phyloP scores from a whole-genome alignment of 1,284 basidiomycete genomes.

The Trichosporon inkin region DNA sequence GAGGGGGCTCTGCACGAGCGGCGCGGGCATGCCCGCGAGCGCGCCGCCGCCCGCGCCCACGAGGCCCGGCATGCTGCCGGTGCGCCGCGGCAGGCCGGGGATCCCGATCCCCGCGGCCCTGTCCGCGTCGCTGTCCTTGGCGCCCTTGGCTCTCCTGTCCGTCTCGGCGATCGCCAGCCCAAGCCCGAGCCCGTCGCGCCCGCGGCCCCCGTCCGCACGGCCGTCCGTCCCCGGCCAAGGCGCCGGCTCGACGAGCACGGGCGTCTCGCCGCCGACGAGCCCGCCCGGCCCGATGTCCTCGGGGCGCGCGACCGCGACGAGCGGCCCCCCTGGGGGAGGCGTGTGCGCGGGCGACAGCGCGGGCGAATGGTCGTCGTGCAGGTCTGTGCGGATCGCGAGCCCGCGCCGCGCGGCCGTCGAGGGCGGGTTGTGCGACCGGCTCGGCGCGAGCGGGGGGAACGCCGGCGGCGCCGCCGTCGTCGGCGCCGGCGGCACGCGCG shows the following conservation, averaged over 20 bases:
- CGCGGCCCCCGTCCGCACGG: too few relatives aligned
- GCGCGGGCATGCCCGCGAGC: background rate
- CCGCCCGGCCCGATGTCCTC: background rate
- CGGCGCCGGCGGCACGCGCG: too few relatives aligned
- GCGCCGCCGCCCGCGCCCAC: background rate
- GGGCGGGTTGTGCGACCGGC: background rate
- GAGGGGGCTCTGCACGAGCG: background rate
- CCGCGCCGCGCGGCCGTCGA: too few relatives aligned
- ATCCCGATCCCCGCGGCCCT: too few relatives aligned
- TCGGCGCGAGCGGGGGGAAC: background rate
- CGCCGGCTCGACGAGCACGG: background rate
- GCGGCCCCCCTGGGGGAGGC: background rate
- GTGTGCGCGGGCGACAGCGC: background rate
- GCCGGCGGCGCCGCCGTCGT: background rate
- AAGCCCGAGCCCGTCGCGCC: too few relatives aligned
- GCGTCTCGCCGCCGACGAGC: background rate
- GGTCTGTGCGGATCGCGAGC: slow-evolving; percentile 1
- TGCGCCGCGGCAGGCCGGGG: background rate
- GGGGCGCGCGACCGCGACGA: slow-evolving; percentile 3
- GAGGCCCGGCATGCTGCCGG: background rate
- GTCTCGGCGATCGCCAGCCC: background rate
- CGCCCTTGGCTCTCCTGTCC: background rate
- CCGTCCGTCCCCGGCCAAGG: too few relatives aligned
- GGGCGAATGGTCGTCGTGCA: background rate
- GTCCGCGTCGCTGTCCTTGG: too few relatives aligned